These are phyloP conservation scores for Psophocarpus tetragonolobus DNA, from an alignment of 306 rosid genomes.

Conservation along the genomic window DNA sequence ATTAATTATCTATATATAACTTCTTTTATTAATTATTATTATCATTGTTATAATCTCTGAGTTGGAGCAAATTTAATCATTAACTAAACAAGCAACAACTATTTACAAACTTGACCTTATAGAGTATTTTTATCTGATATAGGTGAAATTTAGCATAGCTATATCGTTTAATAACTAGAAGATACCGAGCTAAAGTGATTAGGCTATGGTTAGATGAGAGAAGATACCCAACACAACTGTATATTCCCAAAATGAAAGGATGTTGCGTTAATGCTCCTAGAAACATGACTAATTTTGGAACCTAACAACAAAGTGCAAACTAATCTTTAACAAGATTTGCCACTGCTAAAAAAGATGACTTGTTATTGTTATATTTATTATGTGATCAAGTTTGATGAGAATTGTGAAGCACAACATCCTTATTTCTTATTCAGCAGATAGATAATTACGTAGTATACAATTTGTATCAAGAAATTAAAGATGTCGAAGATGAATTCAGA, in stretches of 20 bases:
- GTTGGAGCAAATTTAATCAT: background rate
- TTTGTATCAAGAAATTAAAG: background rate
- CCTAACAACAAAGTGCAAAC: constrained; percentile 18
- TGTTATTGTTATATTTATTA: background rate
- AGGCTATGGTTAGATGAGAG: background rate
- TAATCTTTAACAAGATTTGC: background rate
- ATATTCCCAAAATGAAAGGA: background rate
- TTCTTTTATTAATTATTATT: no score
- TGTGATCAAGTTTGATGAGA: background rate
- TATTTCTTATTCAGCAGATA: background rate
- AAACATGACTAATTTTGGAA: constrained; percentile 25
- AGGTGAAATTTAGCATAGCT: background rate
- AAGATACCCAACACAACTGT: background rate
- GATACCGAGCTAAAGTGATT: background rate
- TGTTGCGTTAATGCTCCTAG: background rate
- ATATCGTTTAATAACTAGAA: background rate
- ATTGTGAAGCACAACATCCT: background rate
- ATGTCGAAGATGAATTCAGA: constrained; percentile 42
- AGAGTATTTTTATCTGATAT: background rate
- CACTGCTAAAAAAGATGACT: background rate
- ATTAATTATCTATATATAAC: background rate
- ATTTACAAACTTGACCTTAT: background rate
- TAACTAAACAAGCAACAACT: background rate
- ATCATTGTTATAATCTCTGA: no score
- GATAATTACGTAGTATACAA: no score